Evolutionary conservation across 345 rosid species (phyloP), one percentile per base, ranked within the genome.

Genomic region (Rhodamnia rubescens): DNA sequence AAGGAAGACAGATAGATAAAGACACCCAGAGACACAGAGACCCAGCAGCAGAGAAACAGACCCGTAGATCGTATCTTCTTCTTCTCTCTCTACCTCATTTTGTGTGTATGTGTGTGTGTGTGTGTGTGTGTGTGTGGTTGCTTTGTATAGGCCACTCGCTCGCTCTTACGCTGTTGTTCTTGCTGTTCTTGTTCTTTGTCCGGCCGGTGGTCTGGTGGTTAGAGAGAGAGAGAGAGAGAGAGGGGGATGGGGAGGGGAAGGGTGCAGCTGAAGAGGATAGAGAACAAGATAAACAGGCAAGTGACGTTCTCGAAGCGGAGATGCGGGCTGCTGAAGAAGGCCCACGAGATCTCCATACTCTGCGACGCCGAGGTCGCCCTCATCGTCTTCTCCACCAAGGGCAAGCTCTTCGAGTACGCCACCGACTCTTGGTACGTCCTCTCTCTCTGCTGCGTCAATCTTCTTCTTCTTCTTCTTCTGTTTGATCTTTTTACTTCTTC

Each of bases 221-320:
- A 29, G 16, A 50, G 29, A 80, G 27, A 75, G 83, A 47, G 53
- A 50, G 53, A 81, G 54, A 81, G n/a, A 29, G 51, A 36, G 51
- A 27, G 81, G 7, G 53, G 20, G 51, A 84, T 84, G 47, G 86
- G 85, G 88, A 88, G 91, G 49, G 89, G 88, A 32, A 90, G 91
- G 90, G 94, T 93, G 85, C 92, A 93, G 91, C 74, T 93, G 82
- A 91, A 90, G 91, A 90, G 94, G 86, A 93, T 93, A 84, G 95
- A 93, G 91, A 93, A 93, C 93, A 92, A 93, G 89, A 93, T 91
- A 86, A 92, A 92, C 74, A 86, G 95, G 78, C 95, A 93, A 83
- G 95, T 92, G 50, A 93, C 95, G 14, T 93, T 93, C 83, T 93
- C 95, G 0, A 93, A 93, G 88, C 83, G 95, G 50, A 87, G 95